phyloP scores from a whole-genome alignment of 192 early-diverging fungal genomes.

The Umbelopsis sp. region DNA sequence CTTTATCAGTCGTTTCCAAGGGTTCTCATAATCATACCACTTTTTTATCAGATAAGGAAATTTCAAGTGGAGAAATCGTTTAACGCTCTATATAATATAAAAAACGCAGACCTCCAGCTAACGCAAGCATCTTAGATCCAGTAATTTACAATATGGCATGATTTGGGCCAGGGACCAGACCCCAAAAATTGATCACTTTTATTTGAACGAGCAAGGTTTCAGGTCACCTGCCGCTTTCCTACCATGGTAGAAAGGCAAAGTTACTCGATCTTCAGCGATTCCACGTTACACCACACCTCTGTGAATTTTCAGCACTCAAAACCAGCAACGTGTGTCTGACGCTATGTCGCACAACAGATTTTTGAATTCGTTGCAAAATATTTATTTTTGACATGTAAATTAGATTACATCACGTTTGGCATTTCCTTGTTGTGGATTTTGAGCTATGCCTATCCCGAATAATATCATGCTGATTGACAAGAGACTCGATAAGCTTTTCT shows the following conservation, averaged over 20 bases:
- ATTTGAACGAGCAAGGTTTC: not conserved
- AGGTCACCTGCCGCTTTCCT: slow-evolving; percentile 4
- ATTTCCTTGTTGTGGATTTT: too few species aligned
- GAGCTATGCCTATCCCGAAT: too few species aligned
- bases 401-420: too few species aligned
- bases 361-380: not conserved
- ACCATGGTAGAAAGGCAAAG: not conserved
- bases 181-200: not conserved
- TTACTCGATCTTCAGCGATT: not conserved
- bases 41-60: too few species aligned
- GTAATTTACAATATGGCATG: not conserved
- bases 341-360: not conserved
- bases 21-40: too few species aligned
- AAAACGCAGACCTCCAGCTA: not conserved
- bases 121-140: not conserved
- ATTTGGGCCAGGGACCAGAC: not conserved
- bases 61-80: too few species aligned
- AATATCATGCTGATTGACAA: too few species aligned
- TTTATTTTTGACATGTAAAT: too few species aligned
- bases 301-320: not conserved
- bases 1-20: too few species aligned
- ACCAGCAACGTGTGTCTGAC: not conserved
- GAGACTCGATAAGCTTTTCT: too few species aligned
- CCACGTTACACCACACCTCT: not conserved
- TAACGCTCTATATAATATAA: too few species aligned